Percentiles rank a stretch among this genome's conserved stretches.
Evolutionary conservation across 306 rosid species (phyloP).

Genomic region (Mimosa bimucronata): DNA sequence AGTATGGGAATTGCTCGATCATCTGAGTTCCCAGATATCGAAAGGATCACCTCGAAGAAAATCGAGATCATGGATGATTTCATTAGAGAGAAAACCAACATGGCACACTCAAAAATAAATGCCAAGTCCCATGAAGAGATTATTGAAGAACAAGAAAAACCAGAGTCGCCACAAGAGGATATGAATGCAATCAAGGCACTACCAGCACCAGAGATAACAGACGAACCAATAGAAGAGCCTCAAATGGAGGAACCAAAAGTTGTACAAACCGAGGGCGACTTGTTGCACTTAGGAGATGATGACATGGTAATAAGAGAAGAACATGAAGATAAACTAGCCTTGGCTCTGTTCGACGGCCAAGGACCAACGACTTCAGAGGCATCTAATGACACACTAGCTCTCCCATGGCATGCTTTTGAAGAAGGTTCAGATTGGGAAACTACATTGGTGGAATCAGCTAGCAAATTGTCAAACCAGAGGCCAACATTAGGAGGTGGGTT

Average conservation of each 20-base stretch:
- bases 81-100: constrained; percentile 66
- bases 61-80: constrained; percentile 77
- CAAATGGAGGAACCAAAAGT: constrained; percentile 26
- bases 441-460: constrained; percentile 69
- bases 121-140: constrained; percentile 13
- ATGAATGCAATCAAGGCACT: constrained; percentile 65
- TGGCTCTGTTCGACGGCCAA: constrained; percentile 71
- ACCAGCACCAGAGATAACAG: constrained; percentile 65
- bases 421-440: constrained; percentile 76
- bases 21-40: constrained; percentile 77
- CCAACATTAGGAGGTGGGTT: constrained; percentile 70
- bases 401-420: constrained; percentile 74
- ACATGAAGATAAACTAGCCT: constrained; percentile 58
- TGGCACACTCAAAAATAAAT: constrained; percentile 36
- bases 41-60: constrained; percentile 71
- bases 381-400: constrained; percentile 26
- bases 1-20: constrained; percentile 70
- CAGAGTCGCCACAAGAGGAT: constrained; percentile 38
- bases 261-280: constrained; percentile 54
- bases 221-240: constrained; percentile 35
- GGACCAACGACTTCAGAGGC: constrained; percentile 1
- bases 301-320: constrained; percentile 30
- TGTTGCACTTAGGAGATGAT: constrained; percentile 61
- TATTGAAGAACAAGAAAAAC: constrained; percentile 3
- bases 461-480: constrained; percentile 51